Evolutionary conservation across 169 alveolate genomes (phyloP).

Genomic region (Babesia ovis): DNA sequence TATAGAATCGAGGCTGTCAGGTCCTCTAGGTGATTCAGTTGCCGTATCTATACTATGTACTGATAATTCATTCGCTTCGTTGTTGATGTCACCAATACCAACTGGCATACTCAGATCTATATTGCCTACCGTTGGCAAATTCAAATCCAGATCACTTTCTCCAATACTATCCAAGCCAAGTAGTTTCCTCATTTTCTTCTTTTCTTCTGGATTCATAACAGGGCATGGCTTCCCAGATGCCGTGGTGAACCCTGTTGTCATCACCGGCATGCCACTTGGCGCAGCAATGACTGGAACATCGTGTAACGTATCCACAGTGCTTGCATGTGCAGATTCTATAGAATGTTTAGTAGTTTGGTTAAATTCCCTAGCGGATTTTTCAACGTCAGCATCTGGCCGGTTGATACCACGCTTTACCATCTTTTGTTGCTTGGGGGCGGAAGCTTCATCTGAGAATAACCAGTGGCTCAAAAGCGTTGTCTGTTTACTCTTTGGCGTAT

Average conservation of each 20-base stretch:
- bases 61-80: too few relatives aligned
- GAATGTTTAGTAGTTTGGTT: background rate
- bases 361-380: background rate
- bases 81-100: too few relatives aligned
- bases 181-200: background rate
- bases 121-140: too few relatives aligned
- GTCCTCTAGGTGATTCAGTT: too few relatives aligned
- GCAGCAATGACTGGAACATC: background rate
- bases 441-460: conserved; percentile 55
- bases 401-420: background rate
- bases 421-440: conserved; percentile 6
- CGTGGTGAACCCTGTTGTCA: conserved; percentile 5
- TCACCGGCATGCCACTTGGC: background rate
- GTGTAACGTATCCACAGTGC: background rate
- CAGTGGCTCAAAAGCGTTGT: conserved; percentile 55
- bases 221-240: conserved; percentile 2
- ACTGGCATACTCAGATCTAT: too few relatives aligned
- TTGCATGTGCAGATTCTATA: background rate
- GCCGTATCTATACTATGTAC: too few relatives aligned
- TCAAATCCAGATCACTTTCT: too few relatives aligned
- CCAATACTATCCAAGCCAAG: conserved; percentile 5
- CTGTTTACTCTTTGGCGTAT: background rate
- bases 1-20: too few relatives aligned
- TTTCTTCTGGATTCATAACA: background rate
- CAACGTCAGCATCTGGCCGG: background rate